Conservation (phyloP, 805 yeast genomes). For the Metschnikowia koreensis region DNA sequence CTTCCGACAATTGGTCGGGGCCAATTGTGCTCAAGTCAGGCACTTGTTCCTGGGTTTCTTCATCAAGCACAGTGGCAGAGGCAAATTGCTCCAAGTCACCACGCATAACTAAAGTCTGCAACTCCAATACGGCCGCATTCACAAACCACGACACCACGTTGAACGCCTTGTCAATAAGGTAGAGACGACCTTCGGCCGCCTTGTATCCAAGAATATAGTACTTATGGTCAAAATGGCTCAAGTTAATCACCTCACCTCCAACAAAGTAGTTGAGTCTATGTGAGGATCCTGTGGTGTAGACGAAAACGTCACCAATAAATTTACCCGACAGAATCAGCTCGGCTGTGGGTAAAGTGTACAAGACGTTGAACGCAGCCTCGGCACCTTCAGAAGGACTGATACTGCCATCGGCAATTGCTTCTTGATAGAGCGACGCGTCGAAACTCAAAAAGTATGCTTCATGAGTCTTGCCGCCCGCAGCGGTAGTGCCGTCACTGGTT, state of each 20-base stretch:
- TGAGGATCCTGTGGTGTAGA: constrained; percentile 76
- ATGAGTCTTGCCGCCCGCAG: constrained; percentile 47
- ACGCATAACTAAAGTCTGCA: constrained; percentile 92
- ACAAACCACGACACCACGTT: constrained; percentile 78
- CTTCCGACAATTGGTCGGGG: constrained; percentile 60
- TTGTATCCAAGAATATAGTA: constrained; percentile 86
- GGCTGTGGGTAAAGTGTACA: constrained; percentile 63
- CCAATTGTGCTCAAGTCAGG: constrained; percentile 36
- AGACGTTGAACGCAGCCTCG: constrained; percentile 80
- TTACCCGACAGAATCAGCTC: constrained; percentile 85
- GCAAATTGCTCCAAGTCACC: constrained; percentile 80
- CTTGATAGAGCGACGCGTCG: constrained; percentile 63
- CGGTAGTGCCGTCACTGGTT: constrained; percentile 20
- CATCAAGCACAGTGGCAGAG: constrained; percentile 27
- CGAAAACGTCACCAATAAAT: constrained; percentile 97
- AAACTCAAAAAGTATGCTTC: constrained; percentile 76
- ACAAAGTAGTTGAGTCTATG: constrained; percentile 91
- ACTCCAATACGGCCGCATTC: constrained; percentile 84
- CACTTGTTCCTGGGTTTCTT: constrained; percentile 37
- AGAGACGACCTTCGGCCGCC: constrained; percentile 80
- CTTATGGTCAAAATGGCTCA: constrained; percentile 88
- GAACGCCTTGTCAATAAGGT: constrained; percentile 87
- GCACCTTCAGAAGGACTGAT: constrained; percentile 83
- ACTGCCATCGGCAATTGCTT: constrained; percentile 55
- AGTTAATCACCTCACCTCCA: constrained; percentile 88